A percentile compares a stretch with the other conserved stretches of the same genome.
Evolutionary conservation across 2,329 filamentous ascomycete genomes (phyloP).

Genomic region (Phyllosticta citriasiana): DNA sequence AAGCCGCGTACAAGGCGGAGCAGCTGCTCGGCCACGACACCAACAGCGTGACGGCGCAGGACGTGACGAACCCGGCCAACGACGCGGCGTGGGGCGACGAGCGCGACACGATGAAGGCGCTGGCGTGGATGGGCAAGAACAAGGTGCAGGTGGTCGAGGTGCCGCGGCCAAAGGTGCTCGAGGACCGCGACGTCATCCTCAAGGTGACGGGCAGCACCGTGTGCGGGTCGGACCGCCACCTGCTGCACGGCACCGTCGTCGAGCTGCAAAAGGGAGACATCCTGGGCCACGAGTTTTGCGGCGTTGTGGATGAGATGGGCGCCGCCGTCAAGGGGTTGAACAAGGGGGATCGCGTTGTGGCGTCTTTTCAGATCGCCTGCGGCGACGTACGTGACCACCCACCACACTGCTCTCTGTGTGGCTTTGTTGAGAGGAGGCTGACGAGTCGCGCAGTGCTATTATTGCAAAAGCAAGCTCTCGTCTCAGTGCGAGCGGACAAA

Average conservation of each 20-base stretch:
- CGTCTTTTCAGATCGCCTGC: conserved; percentile 74
- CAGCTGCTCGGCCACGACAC: conserved; percentile 57
- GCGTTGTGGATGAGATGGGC: conserved; percentile 39
- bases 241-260: conserved; percentile 41
- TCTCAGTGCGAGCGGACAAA: conserved; percentile 77
- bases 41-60: conserved; percentile 56
- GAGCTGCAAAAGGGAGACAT: conserved; percentile 43
- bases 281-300: conserved; percentile 44
- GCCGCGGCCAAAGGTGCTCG: conserved; percentile 61
- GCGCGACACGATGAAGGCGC: conserved; percentile 58
- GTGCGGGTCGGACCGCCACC: conserved; percentile 51
- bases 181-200: conserved; percentile 67
- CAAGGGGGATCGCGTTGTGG: conserved; percentile 57
- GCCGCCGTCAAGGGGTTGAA: conserved; percentile 32
- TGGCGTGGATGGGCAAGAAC: conserved; percentile 72
- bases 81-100: conserved; percentile 28
- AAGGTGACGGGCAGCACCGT: conserved; percentile 61
- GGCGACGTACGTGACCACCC: conserved; percentile 22
- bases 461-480: conserved; percentile 67
- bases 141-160: conserved; percentile 60
- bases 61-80: conserved; percentile 40
- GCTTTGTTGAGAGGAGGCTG: conserved; percentile 21
- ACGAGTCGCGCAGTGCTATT: conserved; percentile 47
- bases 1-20: conserved; percentile 59
- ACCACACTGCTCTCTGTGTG: too few species aligned